Evolutionary conservation across 441 rosid genomes (phyloP), one percentile per base, ranked within the genome.

Genomic region (Aquilaria agallochum): DNA sequence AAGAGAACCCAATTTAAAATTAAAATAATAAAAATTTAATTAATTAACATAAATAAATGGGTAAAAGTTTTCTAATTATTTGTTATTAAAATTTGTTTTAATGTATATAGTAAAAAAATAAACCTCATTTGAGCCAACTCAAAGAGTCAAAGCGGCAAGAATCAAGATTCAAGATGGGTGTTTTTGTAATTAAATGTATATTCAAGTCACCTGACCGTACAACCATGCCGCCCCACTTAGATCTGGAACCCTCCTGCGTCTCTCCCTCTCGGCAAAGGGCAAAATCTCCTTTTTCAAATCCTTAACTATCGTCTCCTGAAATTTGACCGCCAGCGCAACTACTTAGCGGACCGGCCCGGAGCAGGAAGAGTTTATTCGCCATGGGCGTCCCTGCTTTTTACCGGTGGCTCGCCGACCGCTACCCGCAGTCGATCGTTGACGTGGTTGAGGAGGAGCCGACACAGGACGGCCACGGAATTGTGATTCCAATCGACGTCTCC

Each of bases 341-440:
- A 1, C 52, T 36, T 9, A 20, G n/a, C 57, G 15, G 59, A 33
- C 56, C 14, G 47, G 64, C 55, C 55, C 56, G 13, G 57, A 56
- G 42, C 8, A 8, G 42, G 7, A 36, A 36, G 42, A 36, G 3
- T 8, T 36, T 8, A 3, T 36, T 36, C 20, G 62, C 70, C 69
- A 95, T 95, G 99, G 99, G 99, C 20, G 98, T 95, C 5, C 99
- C 99, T 1, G 95, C 98, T 68, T 95, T 95, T 66, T 92, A 89
- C 83, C 72, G 86, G 82, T 92, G 97, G 97, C 89, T 95, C 20
- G 96, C 95, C n/a, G 98, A 95, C 81, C 88, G 98, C 42, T 95
- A 90, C 71, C 92, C 97, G 30, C 84, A 64, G 70, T 72, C 98
- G 4, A 90, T 95, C 48, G 77, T 53, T 63, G 97, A 95, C 69